Evolutionary conservation across 148 eudicot species (phyloP).

Genomic region (Hydrangea macrophylla): DNA sequence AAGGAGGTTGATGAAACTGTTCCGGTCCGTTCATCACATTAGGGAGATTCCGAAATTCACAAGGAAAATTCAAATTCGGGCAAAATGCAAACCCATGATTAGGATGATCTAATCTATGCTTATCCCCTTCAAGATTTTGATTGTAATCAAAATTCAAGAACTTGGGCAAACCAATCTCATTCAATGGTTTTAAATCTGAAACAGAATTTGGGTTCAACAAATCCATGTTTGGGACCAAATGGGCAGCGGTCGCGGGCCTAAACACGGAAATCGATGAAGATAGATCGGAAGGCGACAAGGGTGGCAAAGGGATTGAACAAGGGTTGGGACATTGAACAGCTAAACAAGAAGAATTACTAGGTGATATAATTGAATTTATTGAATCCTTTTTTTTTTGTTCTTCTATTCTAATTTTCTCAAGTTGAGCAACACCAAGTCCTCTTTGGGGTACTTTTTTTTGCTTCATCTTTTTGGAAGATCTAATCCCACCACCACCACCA

Average conservation of each 20-base stretch:
- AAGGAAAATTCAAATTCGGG: conserved; percentile 25
- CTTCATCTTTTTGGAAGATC: conserved; percentile 52
- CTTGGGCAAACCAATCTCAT: conserved; percentile 31
- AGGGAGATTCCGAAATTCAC: conserved; percentile 25
- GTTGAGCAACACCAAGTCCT: conserved; percentile 81
- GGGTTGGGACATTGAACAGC: conserved; percentile 23
- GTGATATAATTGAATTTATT: conserved; percentile 17
- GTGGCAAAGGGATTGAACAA: conserved; percentile 11
- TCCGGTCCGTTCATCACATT: conserved; percentile 30
- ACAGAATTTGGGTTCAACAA: conserved; percentile 16
- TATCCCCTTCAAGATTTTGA: conserved; percentile 32
- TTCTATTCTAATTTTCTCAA: conserved; percentile 60
- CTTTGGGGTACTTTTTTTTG: conserved; percentile 68
- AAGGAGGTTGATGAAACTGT: conserved; percentile 30
- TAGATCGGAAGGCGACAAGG: conserved; percentile 28
- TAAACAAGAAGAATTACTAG: conserved; percentile 23
- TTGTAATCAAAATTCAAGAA: conserved; percentile 37
- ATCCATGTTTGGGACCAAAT: conserved; percentile 28
- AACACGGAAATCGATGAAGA: conserved; percentile 24
- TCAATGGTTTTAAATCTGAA: conserved; percentile 18
- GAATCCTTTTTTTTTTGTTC: conserved; percentile 44
- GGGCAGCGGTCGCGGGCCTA: conserved; percentile 24
- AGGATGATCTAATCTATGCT: conserved; percentile 21
- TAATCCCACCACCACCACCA: conserved; percentile 19
- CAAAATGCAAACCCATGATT: conserved; percentile 12